Percentiles rank a stretch among this genome's conserved stretches.
These are phyloP conservation scores for Balamuthia mandrillaris DNA, from an alignment of 208 protist species.

Conservation along the genomic window DNA sequence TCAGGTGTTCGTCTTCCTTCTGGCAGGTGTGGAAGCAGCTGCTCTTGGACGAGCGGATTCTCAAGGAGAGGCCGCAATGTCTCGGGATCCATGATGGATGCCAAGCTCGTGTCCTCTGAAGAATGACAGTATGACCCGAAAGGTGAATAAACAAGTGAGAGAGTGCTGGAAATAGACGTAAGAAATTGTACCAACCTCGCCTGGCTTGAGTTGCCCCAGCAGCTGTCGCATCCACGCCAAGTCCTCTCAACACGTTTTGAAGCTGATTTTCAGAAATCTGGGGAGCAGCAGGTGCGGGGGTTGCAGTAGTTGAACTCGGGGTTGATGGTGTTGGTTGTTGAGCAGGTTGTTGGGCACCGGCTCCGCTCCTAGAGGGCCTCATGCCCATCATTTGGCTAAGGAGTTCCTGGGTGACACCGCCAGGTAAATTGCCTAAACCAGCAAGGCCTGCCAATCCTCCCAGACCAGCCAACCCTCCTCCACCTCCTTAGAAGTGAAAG, in stretches of 20 bases:
- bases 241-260: constrained; percentile 3
- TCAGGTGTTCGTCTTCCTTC: background rate
- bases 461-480: background rate
- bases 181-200: background rate
- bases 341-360: background rate
- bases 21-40: constrained; percentile 21
- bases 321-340: background rate
- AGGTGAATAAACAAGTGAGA: no score
- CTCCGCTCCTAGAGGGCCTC: background rate
- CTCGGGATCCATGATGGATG: background rate
- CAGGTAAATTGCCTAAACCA: no score
- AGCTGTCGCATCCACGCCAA: background rate
- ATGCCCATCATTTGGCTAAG: constrained; percentile 21
- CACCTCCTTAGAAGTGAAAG: background rate
- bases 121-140: background rate
- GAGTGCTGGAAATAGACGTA: background rate
- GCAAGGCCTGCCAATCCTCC: background rate
- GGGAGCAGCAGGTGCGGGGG: background rate
- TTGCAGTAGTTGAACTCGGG: background rate
- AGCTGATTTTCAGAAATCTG: background rate
- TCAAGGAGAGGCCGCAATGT: background rate
- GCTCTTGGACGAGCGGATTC: background rate
- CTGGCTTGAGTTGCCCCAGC: background rate
- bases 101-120: background rate
- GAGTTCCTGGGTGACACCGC: constrained; percentile 6